Conservation (phyloP, 2,329 filamentous ascomycete genomes). For the Calonectria pseudoreteaudii region DNA sequence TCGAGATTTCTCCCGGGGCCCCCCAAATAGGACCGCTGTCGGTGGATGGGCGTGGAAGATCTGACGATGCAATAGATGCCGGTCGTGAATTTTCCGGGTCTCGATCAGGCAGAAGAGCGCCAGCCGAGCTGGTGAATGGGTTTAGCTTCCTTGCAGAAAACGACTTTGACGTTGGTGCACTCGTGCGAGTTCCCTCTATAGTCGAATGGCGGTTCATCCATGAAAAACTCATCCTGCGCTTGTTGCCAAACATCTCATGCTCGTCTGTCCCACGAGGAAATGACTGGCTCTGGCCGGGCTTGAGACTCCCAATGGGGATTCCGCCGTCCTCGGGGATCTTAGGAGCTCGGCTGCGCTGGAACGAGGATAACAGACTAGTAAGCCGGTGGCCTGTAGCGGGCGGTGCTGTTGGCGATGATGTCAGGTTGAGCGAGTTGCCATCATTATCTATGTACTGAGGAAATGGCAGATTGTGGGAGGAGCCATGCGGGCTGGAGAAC, state of each 20-base stretch:
- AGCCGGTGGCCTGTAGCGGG: constrained; percentile 52
- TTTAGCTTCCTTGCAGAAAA: constrained; percentile 59
- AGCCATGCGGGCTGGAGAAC: constrained; percentile 72
- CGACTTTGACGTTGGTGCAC: constrained; percentile 47
- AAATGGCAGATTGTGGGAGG: constrained; percentile 68
- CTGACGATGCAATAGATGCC: constrained; percentile 75
- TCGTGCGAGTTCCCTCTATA: constrained; percentile 51
- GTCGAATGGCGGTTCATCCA: constrained; percentile 70
- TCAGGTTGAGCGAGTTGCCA: constrained; percentile 52
- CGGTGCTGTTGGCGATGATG: constrained; percentile 54
- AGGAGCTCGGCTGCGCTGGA: constrained; percentile 69
- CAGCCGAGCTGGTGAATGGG: constrained; percentile 63
- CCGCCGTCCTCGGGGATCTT: constrained; percentile 67
- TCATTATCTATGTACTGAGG: constrained; percentile 64
- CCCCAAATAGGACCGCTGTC: constrained; percentile 83
- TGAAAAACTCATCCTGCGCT: constrained; percentile 69
- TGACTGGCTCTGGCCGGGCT: constrained; percentile 80
- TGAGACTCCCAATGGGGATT: constrained; percentile 75
- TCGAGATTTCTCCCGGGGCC: constrained; percentile 58
- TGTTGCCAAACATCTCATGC: constrained; percentile 62
- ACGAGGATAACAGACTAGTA: constrained; percentile 68
- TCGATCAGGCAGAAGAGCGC: constrained; percentile 63
- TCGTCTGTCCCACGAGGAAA: constrained; percentile 75
- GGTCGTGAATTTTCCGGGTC: constrained; percentile 73
- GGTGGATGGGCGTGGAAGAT: constrained; percentile 81